Percentiles rank a stretch among this genome's conserved stretches.
These are phyloP conservation scores for Saccharomycopsis schoenii DNA, from an alignment of 805 yeast genomes.

Conservation along the genomic window DNA sequence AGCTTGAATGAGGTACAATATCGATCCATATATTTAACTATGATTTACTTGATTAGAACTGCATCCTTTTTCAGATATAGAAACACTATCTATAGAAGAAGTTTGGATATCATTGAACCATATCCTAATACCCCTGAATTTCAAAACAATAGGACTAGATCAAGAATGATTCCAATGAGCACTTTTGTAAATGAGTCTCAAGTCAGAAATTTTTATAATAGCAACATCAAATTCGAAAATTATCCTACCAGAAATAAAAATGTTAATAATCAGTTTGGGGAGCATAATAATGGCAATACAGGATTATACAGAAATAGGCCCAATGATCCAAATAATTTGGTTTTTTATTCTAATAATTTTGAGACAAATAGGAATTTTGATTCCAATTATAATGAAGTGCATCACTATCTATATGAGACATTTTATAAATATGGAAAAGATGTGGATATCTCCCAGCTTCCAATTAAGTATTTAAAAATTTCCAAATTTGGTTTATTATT, in stretches of 20 bases:
- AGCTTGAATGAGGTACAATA: not conserved
- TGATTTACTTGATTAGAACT: conserved; percentile 4
- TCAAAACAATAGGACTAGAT: not conserved
- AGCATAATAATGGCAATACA: not conserved
- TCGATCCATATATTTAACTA: conserved; percentile 1
- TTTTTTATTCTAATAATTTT: conserved; percentile 3
- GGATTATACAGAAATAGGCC: not conserved
- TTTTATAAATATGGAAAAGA: not conserved
- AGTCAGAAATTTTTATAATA: not conserved
- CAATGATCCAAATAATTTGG: conserved; percentile 3
- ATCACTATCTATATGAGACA: not conserved
- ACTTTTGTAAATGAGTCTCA: conserved; percentile 5
- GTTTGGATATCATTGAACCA: not conserved
- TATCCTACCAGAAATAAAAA: conserved; percentile 6
- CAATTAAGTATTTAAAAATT: conserved; percentile 6
- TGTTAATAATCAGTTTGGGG: not conserved
- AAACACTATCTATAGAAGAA: not conserved
- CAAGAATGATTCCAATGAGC: not conserved
- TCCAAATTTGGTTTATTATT: conserved; percentile 6
- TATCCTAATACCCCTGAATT: conserved; percentile 7
- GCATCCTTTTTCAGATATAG: conserved; percentile 6
- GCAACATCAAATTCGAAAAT: conserved; percentile 2
- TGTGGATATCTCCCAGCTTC: conserved; percentile 4
- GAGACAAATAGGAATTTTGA: conserved; percentile 3
- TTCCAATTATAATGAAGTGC: conserved; percentile 2